Evolutionary conservation across 2,329 filamentous ascomycete species (phyloP).

Genomic region (Rhexocercosporidium sp.): DNA sequence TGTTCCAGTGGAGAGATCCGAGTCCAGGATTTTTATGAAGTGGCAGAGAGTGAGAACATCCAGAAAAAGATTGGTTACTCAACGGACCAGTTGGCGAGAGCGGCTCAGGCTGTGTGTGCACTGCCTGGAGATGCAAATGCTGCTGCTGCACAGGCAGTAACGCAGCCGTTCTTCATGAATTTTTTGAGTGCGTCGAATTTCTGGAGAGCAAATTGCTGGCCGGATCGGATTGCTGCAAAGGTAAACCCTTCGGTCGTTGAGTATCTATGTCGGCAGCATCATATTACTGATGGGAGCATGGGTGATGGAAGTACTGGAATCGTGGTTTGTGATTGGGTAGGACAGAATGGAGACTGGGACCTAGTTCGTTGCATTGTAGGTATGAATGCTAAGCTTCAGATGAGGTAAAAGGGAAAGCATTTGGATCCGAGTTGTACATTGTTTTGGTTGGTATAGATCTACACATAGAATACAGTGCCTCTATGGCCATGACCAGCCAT

Average conservation of each 20-base stretch:
- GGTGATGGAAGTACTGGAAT: constrained; percentile 83
- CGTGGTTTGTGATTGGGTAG: constrained; percentile 94
- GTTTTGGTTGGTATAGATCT: constrained; percentile 24
- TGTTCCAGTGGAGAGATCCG: constrained; percentile 75
- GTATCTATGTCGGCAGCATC: constrained; percentile 63
- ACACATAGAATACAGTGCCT: constrained; percentile 38
- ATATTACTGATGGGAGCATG: constrained; percentile 43
- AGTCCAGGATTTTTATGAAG: constrained; percentile 95
- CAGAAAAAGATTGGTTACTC: constrained; percentile 78
- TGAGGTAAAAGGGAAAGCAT: constrained; percentile 38
- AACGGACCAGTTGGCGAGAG: constrained; percentile 77
- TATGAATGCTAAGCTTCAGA: constrained; percentile 77
- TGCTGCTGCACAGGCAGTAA: constrained; percentile 30
- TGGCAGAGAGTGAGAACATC: constrained; percentile 76
- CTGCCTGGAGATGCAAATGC: constrained; percentile 47
- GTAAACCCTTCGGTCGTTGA: constrained; percentile 79
- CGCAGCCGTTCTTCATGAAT: constrained; percentile 79
- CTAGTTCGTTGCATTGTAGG: constrained; percentile 84
- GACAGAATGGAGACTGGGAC: constrained; percentile 87
- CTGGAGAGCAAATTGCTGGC: constrained; percentile 91
- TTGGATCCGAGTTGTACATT: background rate
- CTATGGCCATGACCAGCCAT: constrained; percentile 7
- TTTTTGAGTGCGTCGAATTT: constrained; percentile 93
- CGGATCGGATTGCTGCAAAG: constrained; percentile 85
- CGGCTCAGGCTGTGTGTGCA: constrained; percentile 58